phyloP scores from a whole-genome alignment of 352 stramenopile genomes.

The Phytopythium chamaehyphon region DNA sequence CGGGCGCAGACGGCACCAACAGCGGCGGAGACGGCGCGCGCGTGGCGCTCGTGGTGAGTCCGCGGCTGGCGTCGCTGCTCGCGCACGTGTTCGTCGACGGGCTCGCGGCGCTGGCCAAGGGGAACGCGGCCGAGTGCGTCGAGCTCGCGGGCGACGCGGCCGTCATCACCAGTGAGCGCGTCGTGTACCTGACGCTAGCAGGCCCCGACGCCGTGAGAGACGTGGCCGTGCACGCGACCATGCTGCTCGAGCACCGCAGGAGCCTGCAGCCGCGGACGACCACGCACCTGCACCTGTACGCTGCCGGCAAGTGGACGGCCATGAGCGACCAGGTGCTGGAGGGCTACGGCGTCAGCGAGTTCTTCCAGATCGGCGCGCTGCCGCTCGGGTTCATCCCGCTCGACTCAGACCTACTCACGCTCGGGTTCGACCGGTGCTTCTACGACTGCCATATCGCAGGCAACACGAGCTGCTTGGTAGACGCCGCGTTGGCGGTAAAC shows the following conservation, averaged over 20 bases:
- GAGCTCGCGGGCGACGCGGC: constrained; percentile 47
- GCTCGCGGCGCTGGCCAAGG: constrained; percentile 26
- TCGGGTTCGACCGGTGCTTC: constrained; percentile 46
- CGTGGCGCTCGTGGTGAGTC: constrained; percentile 52
- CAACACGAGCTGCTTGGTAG: constrained; percentile 42
- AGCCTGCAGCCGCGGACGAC: background rate
- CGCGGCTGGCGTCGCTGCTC: constrained; percentile 48
- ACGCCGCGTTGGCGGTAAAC: constrained; percentile 43
- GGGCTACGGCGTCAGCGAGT: constrained; percentile 22
- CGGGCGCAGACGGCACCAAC: constrained; percentile 1
- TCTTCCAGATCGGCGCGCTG: constrained; percentile 36
- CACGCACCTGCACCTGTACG: constrained; percentile 29
- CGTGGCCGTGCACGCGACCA: constrained; percentile 35
- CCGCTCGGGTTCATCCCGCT: constrained; percentile 57
- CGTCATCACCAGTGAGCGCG: constrained; percentile 19
- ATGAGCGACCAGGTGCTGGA: constrained; percentile 45
- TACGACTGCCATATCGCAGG: constrained; percentile 46
- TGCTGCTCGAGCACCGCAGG: constrained; percentile 25
- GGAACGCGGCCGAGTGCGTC: constrained; percentile 44
- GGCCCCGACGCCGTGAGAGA: constrained; percentile 38
- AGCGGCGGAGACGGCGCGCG: constrained; percentile 4
- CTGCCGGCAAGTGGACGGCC: constrained; percentile 44
- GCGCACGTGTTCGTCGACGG: constrained; percentile 57
- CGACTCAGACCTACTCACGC: constrained; percentile 52
- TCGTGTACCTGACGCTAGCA: constrained; percentile 49